Evolutionary conservation across 2,329 filamentous ascomycete genomes (phyloP), one percentile per base, ranked within the genome.

Genomic region (Ophiocordyceps camponoti-leonardi): DNA sequence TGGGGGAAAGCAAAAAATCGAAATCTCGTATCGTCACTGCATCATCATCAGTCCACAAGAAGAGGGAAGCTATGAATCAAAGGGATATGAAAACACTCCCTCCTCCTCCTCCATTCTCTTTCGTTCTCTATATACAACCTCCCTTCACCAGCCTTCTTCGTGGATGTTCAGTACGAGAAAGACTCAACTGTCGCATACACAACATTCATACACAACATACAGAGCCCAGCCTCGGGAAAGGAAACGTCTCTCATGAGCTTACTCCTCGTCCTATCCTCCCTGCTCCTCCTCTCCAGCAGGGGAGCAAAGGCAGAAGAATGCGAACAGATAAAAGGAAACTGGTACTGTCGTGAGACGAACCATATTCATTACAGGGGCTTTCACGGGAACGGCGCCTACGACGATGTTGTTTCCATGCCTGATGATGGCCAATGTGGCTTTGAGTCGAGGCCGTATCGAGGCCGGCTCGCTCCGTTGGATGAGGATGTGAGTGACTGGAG

Each of bases 381-480:
- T 52, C 73, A 73, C 28, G 66, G 67, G 43, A 53, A 68, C 41
- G 81, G 82, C 37, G 65, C 63, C 41, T 88, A 85, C 66, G 71
- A 82, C 48, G 71, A 72, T 46, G 72, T 87, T 33, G 74, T 68
- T 23, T 54, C 56, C 45, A 84, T 87, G 75, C 66, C 73, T 48
- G 53, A 65, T 16, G 56, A 62, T 43, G 73, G 73, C 39, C 55
- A 65, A 19, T 87, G 83, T 60, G 53, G 62, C 7, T 75, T 68
- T 50, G 58, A 67, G 35, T 62, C 68, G 16, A 63, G 71, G 48
- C 47, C 59, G 1, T 86, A 78, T 55, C 67, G 62, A 12, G 81
- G 82, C 14, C 66, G 72, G 39, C 64, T 85, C 44, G 73, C 79
- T 26, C 83, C 83, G 7, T 68, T 86, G 31, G 71, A 83, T 49